Evolutionary conservation across 805 yeast species (phyloP).

Genomic region (Metschnikowia baotianmanensis): DNA sequence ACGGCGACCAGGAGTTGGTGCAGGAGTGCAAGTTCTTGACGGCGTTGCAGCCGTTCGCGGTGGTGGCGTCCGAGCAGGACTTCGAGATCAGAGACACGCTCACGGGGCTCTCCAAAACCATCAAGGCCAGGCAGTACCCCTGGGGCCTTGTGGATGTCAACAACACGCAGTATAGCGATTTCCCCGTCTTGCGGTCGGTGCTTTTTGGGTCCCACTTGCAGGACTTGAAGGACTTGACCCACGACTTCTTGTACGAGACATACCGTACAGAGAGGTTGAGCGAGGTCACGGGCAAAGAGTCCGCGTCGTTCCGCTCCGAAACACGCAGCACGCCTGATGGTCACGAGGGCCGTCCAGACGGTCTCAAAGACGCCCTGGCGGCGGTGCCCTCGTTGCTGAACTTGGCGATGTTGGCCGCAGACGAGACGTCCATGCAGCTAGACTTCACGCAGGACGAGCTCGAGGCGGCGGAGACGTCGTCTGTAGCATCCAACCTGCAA

Average conservation of each 20-base stretch:
- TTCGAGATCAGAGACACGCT: constrained; percentile 38
- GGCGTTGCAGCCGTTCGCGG: constrained; percentile 71
- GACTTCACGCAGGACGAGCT: constrained; percentile 6
- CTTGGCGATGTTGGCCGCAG: constrained; percentile 49
- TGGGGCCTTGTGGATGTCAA: constrained; percentile 68
- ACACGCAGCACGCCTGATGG: constrained; percentile 17
- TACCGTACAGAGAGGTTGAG: constrained; percentile 77
- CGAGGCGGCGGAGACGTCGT: constrained; percentile 15
- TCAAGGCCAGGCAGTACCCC: constrained; percentile 67
- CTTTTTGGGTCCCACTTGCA: constrained; percentile 80
- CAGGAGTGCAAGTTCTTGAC: constrained; percentile 66
- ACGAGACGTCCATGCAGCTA: constrained; percentile 14
- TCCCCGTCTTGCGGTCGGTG: constrained; percentile 61
- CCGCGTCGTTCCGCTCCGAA: constrained; percentile 23
- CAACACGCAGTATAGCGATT: constrained; percentile 52
- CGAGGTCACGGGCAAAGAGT: constrained; percentile 46
- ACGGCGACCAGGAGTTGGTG: constrained; percentile 71
- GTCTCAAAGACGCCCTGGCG: constrained; percentile 12
- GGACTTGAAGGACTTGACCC: constrained; percentile 79
- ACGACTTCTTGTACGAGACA: constrained; percentile 70
- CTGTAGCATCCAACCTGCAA: constrained; percentile 22
- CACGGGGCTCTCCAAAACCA: constrained; percentile 44
- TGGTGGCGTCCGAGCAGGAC: constrained; percentile 62
- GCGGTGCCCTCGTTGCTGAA: constrained; percentile 58
- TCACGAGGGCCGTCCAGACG: too few species aligned